Evolutionary conservation across 1,284 basidiomycete genomes (phyloP).

Genomic region (Porodaedalea pini): DNA sequence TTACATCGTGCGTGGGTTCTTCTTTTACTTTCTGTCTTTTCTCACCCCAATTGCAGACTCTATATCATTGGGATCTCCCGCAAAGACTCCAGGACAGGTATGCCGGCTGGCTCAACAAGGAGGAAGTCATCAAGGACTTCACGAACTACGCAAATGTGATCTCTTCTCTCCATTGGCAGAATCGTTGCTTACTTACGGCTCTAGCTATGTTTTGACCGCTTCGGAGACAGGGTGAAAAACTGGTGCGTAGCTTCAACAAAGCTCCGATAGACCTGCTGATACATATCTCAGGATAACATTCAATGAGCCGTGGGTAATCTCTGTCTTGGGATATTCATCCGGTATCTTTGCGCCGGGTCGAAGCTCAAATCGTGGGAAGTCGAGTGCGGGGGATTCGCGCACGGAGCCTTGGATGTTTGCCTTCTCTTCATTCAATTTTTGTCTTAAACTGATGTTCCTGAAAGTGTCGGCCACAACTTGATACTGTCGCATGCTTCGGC

Average conservation of each 20-base stretch:
- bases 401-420: conserved; percentile 25
- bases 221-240: conserved; percentile 72
- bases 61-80: conserved; percentile 80
- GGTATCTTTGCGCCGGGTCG: conserved; percentile 66
- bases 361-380: conserved; percentile 47
- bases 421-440: background rate
- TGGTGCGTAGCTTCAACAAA: conserved; percentile 44
- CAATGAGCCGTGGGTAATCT: conserved; percentile 74
- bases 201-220: conserved; percentile 64
- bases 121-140: conserved; percentile 60
- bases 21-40: background rate
- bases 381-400: background rate
- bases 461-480: conserved; percentile 61
- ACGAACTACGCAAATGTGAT: conserved; percentile 57
- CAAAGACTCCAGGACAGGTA: conserved; percentile 68
- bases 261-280: background rate
- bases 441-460: background rate
- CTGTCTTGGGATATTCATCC: conserved; percentile 62
- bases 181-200: background rate
- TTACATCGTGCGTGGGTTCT: conserved; percentile 51
- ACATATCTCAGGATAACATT: conserved; percentile 49
- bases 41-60: conserved; percentile 41
- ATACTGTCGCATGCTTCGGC: conserved; percentile 69
- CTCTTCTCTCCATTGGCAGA: conserved; percentile 11
- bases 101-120: conserved; percentile 68